These are phyloP conservation scores for Aureobasidium lini DNA, from an alignment of 2,329 filamentous ascomycete genomes.

Conservation along the genomic window DNA sequence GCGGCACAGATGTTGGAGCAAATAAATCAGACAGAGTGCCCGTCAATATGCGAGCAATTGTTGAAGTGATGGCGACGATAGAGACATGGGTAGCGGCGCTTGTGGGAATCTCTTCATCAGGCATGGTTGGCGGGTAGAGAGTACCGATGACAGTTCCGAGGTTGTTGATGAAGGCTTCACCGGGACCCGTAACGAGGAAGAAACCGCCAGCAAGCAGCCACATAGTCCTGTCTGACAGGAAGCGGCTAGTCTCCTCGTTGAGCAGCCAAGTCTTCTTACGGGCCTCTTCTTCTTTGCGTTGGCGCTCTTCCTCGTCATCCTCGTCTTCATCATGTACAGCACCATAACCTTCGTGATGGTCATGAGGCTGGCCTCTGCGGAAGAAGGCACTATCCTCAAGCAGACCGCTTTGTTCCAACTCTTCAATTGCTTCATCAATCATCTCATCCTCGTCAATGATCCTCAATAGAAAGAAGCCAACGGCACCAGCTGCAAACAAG, in stretches of 20 bases:
- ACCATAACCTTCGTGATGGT: constrained; percentile 51
- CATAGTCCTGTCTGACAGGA: constrained; percentile 85
- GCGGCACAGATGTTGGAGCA: constrained; percentile 48
- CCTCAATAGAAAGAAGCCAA: constrained; percentile 66
- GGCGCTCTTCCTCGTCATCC: constrained; percentile 38
- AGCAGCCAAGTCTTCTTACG: constrained; percentile 84
- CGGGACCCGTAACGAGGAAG: constrained; percentile 85
- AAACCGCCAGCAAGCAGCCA: constrained; percentile 90
- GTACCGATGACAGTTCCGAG: constrained; percentile 89
- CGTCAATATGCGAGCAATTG: constrained; percentile 79
- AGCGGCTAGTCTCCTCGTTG: constrained; percentile 81
- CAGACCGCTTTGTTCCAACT: constrained; percentile 81
- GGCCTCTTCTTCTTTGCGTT: constrained; percentile 45
- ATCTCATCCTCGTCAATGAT: constrained; percentile 80
- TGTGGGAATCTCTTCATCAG: constrained; percentile 36
- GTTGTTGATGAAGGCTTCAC: constrained; percentile 98
- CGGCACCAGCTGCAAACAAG: constrained; percentile 61
- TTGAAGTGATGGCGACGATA: constrained; percentile 84
- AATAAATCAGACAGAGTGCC: constrained; percentile 84
- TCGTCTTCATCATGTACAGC: constrained; percentile 47
- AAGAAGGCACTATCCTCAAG: constrained; percentile 71
- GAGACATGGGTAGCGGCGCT: constrained; percentile 83
- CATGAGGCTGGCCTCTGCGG: constrained; percentile 41
- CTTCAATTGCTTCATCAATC: constrained; percentile 83
- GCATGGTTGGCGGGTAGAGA: constrained; percentile 55